Evolutionary conservation across 1,284 basidiomycete genomes (phyloP), one percentile per base, ranked within the genome.

Genomic region (Peniophora sp.): DNA sequence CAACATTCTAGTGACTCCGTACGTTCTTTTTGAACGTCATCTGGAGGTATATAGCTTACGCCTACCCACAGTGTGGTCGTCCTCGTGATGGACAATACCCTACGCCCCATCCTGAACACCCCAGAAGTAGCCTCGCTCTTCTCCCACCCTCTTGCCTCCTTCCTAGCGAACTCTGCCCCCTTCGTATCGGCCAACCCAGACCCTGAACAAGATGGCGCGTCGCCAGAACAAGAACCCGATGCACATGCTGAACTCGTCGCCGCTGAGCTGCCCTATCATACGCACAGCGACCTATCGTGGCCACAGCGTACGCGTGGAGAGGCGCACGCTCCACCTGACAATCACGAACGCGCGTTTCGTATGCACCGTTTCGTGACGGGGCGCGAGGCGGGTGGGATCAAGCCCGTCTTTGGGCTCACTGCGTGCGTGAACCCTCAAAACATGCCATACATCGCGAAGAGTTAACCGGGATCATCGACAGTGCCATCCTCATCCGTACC

Each of bases 281-380:
- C 80, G 0, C 81, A 71, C 53, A 68, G 62, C 36, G 88, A 91
- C 60, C 61, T 76, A 45, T 63, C 68, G 3, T 79, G 75, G 62
- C 69, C 69, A n/a, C 70, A 71, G n/a, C 56, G 58, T 6, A 56
- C 52, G 17, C 44, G 38, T 2, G 66, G 23, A 10, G 53, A 52
- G 56, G 5, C 59, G 62, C 24, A 63, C 10, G 23, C 19, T 11
- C 32, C 3, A 56, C 51, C 49, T 36, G 44, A 55, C 12, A 12
- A 32, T 12, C 27, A 32, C 12, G 55, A 58, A 0, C 63, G 66
- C 3, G 52, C 56, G n/a, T 60, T 81, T 12, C 73, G 88, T 20
- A 74, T 83, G 60, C 90, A 93, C 65, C 71, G 75, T 14, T 92
- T 93, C 68, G 70, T 92, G 41, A 93, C 90, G 0, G 90, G 90